Evolutionary conservation across 352 stramenopile genomes (phyloP).

Genomic region (Pythium myriotylum): DNA sequence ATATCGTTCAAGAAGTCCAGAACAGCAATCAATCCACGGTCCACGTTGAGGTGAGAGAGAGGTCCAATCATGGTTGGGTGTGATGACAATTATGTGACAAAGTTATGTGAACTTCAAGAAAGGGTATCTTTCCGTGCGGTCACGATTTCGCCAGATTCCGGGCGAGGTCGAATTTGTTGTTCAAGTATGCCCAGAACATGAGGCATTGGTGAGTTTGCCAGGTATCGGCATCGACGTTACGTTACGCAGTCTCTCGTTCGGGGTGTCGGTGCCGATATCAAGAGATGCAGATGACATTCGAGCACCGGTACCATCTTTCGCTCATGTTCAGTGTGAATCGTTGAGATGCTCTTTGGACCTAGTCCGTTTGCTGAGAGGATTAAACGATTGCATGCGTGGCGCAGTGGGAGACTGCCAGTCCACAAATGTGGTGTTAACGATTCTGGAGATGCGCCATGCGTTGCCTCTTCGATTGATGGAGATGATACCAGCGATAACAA

Average conservation of each 20-base stretch:
- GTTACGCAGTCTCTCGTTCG: background rate
- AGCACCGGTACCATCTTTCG: conserved; percentile 11
- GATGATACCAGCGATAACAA: conserved; percentile 10
- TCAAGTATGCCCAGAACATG: conserved; percentile 7
- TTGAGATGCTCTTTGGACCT: conserved; percentile 10
- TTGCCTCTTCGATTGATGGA: conserved; percentile 17
- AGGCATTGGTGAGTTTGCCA: background rate
- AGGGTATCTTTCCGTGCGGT: background rate
- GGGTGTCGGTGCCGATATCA: conserved; percentile 9
- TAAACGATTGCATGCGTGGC: background rate
- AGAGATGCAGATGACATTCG: conserved; percentile 7
- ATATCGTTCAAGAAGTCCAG: conserved; percentile 31
- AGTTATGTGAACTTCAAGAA: conserved; percentile 2
- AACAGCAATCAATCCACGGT: background rate
- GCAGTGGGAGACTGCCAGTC: no score
- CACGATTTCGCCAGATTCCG: background rate
- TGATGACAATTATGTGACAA: no score
- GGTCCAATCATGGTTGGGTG: no score
- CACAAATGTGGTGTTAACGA: no score
- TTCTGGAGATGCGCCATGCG: no score
- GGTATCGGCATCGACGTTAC: background rate
- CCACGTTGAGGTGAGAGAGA: conserved; percentile 2
- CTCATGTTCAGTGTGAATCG: conserved; percentile 2
- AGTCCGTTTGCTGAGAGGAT: background rate
- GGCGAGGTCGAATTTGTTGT: conserved; percentile 10